Evolutionary conservation across 1,139 yeast species (phyloP), one percentile per base, ranked within the genome.

Genomic region (Nakaseomyces glabratus): DNA sequence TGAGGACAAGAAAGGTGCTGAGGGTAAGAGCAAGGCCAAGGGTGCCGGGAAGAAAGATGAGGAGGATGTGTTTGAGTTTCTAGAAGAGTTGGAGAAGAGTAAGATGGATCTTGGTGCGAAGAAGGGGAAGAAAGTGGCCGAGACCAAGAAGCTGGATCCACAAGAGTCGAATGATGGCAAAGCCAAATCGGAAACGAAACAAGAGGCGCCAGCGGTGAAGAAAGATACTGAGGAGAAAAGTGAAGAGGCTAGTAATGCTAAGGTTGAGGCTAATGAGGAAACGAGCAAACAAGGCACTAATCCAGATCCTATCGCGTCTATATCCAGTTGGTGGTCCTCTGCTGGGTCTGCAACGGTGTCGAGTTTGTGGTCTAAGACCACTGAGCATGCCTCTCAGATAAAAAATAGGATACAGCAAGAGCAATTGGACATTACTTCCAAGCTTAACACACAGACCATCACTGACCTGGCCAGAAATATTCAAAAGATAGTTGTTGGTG

Each of bases 1-100:
- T 8, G 85, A 78, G 40, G 70, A 75, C 21, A 66, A 68, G 39
- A 62, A 68, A 12, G 38, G 26, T 5, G 31, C 15, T n/a, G 19
- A 36, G 10, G 33, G 34, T 24, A 29, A 28, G 30, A 53, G 52
- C 6, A 41, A 45, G 24, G 39, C 49, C 7, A 47, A 49, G 35
- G 49, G 48, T n/a, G 45, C 53, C 16, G 50, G 47, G 12, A 56
- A 52, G 16, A 71, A 69, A 33, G 68, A 71, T 31, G 75, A 75
- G 41, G 81, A 76, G 22, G 96, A 88, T 46, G 76, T 90, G 31
- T 64, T 88, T 52, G 94, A 84, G 23, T 88, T 90, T 50, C 64
- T 90, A 42, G 95, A 88, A 54, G 93, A 88, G 52, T 65, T 90
- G 45, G 84, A 74, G 20, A 60, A 62, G 37, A 61, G 58, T 33